These are phyloP conservation scores for Batrachochytrium dendrobatidis DNA, from an alignment of 371 early-diverging fungal genomes.

Conservation along the genomic window DNA sequence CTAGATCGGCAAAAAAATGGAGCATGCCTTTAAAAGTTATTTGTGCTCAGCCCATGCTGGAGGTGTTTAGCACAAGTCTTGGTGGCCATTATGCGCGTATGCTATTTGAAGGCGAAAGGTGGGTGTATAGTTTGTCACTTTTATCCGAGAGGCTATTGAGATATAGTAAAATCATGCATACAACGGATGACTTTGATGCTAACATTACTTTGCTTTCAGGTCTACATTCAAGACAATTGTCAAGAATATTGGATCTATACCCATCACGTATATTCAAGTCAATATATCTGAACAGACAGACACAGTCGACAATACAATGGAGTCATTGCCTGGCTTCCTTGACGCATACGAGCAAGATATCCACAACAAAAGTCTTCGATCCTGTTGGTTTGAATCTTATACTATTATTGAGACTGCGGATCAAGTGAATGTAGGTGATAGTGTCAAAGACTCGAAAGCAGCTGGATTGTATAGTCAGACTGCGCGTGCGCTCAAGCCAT, in stretches of 20 bases:
- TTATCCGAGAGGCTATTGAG: too few species aligned
- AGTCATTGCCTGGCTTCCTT: neutral
- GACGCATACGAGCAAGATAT: constrained; percentile 73
- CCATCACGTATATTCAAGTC: constrained; percentile 61
- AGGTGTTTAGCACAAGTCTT: constrained; percentile 46
- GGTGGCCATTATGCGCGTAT: constrained; percentile 60
- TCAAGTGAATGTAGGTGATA: too few species aligned
- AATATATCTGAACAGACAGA: constrained; percentile 56
- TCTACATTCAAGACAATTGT: constrained; percentile 53
- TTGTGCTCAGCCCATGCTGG: constrained; percentile 57
- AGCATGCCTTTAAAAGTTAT: constrained; percentile 57
- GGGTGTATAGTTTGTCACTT: constrained; percentile 11
- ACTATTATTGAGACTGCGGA: neutral
- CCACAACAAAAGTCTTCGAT: constrained; percentile 49
- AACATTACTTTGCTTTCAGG: constrained; percentile 23
- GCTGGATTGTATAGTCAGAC: too few species aligned
- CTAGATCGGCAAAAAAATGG: constrained; percentile 16
- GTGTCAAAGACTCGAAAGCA: too few species aligned
- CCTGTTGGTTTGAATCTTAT: constrained; percentile 48
- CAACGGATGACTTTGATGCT: too few species aligned
- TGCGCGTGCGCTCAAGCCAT: too few species aligned
- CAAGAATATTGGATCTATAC: constrained; percentile 66
- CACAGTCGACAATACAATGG: too few species aligned
- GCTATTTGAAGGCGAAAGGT: constrained; percentile 78
- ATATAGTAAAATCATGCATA: too few species aligned